Base-by-base conservation (phyloP, 139 green algal species). In the Chlorella vulgaris region DNA sequence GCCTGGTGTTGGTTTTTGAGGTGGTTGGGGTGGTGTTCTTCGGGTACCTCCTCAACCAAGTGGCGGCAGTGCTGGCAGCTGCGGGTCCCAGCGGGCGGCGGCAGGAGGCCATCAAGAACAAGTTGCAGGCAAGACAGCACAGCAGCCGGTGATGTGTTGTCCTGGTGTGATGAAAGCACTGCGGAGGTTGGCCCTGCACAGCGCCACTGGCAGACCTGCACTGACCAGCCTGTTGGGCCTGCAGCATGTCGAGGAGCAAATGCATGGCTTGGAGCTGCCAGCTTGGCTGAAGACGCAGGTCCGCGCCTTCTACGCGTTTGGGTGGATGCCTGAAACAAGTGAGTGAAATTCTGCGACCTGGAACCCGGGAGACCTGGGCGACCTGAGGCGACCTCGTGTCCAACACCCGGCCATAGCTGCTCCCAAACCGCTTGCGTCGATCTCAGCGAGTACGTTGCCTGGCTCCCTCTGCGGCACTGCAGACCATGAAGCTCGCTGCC, bases 21-120 rank as follows among this genome's bases (percentile, higher is more conserved):
- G 5, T 78, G 5, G 35, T 78, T 1, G 71, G 71, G 4, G 67
- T 86, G 0, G 81, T 61, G 4, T 86, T 76, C 81, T 86, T 86
- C 63, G 81, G 81, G 10, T 86, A 67, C 70, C 35, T 82, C 22
- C 26, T 85, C 31, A 81, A 66, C 36, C 51, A 38, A 0, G 36
- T 80, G n/a, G n/a, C 67, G 22, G 28, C 71, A 22, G 29, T 85
- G 3, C 35, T 82, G 18, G 38, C 53, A 1, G 69, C 53, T 7
- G 62, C 53, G 1, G 42, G 50, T 22, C 61, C 63, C 26, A 7
- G 35, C 24, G 71, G 39, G 26, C 22, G 19, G 67, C 67, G 39
- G 24, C 5, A 26, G 4, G 19, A 55, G 3, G 29, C 29, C 6
- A 35, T 69, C 62, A 69, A 35, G 29, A 18, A 31, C n/a, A 69